phyloP scores from a whole-genome alignment of 2,329 filamentous ascomycete species.

The Fusarium scirpi region DNA sequence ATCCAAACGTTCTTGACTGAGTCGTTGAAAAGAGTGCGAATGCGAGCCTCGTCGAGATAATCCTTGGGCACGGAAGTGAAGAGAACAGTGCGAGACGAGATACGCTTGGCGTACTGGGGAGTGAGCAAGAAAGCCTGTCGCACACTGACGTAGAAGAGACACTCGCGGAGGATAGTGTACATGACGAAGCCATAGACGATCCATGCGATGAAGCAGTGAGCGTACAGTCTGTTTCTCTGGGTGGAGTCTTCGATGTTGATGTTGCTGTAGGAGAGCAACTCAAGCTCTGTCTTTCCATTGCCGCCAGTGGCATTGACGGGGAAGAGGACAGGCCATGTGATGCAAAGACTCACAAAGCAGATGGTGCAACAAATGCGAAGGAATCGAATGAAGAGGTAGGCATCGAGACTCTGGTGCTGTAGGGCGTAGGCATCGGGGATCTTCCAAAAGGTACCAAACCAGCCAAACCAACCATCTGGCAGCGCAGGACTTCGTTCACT shows the following conservation, averaged over 20 bases:
- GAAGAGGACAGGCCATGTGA: conserved; percentile 88
- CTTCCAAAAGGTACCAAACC: conserved; percentile 72
- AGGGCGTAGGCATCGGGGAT: conserved; percentile 81
- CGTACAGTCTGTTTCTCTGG: conserved; percentile 77
- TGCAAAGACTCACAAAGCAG: conserved; percentile 80
- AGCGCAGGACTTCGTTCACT: conserved; percentile 69
- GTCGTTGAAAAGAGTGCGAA: conserved; percentile 81
- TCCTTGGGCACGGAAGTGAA: conserved; percentile 86
- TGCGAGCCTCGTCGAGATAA: conserved; percentile 78
- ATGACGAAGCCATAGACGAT: conserved; percentile 89
- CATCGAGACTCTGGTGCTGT: conserved; percentile 88
- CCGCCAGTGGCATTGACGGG: conserved; percentile 88
- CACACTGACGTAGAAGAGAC: conserved; percentile 92
- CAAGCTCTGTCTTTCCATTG: conserved; percentile 72
- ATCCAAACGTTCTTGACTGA: conserved; percentile 89
- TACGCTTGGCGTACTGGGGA: conserved; percentile 82
- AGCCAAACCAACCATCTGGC: conserved; percentile 69
- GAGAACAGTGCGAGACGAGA: conserved; percentile 93
- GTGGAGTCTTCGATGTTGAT: conserved; percentile 59
- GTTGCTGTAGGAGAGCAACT: conserved; percentile 56
- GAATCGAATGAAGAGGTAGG: conserved; percentile 88
- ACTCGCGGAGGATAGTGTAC: conserved; percentile 89
- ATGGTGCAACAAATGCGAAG: conserved; percentile 81
- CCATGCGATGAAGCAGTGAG: conserved; percentile 84
- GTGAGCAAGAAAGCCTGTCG: conserved; percentile 94